Base-by-base conservation (phyloP, 352 stramenopile species). In the Globisporangium nunn region DNA sequence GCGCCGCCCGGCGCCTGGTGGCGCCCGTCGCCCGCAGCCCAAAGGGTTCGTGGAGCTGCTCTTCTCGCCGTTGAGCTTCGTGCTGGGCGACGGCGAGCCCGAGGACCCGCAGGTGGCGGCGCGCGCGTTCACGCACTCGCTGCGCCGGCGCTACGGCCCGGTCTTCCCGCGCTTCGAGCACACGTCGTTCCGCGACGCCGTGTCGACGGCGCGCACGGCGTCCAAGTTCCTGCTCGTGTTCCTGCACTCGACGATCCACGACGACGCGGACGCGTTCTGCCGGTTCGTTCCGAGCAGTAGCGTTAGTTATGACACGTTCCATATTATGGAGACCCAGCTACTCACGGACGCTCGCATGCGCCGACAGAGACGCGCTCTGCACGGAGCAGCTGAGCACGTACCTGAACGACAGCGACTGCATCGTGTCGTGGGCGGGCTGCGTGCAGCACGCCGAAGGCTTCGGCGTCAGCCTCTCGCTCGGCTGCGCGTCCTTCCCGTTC, bases 181-280 rank as follows among this genome's bases (percentile, higher is more conserved):
- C 67, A 75, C 75, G 48, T 91, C 84, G 55, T 93, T 93, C 66
- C 75, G 81, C 17, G 84, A 93, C 53, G 81, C 84, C 4, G 81
- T 91, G 61, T 88, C 75, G 2, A 88, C 81, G 0, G 81, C 84
- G 7, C 80, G 81, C 17, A 88, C 78, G 10, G 75, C 79, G 41
- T 90, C 76, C 63, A 93, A 94, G 68, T 94, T 94, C 49, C 58
- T 94, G 47, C 46, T 94, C 6, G 81, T 92, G 51, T 94, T 89
- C 48, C 58, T 94, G 54, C 84, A 94, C 66, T 94, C 81, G 61
- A 88, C 74, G 29, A 85, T 94, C 46, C 84, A 94, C 56, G 82
- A 94, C 49, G 78, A 92, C 43, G 76, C 82, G 28, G 68, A 87
- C 54, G 50, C 59, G 6, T 94, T 93, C 56, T 90, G 81, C 66